Evolutionary conservation across 208 protist species (phyloP).

Genomic region (Giardia muris): DNA sequence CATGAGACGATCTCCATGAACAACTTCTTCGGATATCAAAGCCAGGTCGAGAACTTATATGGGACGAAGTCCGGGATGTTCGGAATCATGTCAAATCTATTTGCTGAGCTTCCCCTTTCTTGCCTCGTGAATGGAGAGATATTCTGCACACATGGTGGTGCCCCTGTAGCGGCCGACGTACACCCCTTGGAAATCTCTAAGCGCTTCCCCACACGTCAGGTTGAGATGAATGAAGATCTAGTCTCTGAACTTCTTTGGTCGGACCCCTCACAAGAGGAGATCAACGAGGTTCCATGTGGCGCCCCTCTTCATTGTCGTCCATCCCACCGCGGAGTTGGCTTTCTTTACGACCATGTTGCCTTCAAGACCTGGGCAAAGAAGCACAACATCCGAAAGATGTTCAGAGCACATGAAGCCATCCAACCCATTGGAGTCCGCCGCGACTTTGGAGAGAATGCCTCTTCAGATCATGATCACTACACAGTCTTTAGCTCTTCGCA

Average conservation of each 20-base stretch:
- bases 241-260: slow-evolving; percentile 1
- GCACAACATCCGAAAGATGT: neutral
- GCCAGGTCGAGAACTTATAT: neutral
- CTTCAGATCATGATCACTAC: neutral
- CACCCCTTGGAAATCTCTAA: neutral
- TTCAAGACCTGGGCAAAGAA: neutral
- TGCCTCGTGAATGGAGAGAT: neutral
- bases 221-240: too few relatives aligned
- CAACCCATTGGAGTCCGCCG: neutral
- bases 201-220: neutral
- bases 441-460: neutral
- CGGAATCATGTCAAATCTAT: neutral
- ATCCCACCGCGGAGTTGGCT: slow-evolving; percentile 18
- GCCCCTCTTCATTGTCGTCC: neutral
- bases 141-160: neutral
- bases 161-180: neutral
- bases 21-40: slow-evolving; percentile 27
- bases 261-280: neutral
- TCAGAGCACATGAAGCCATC: slow-evolving; percentile 11
- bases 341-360: neutral
- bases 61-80: slow-evolving; percentile 22
- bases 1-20: slow-evolving; percentile 26
- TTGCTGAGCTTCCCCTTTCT: neutral
- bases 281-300: neutral
- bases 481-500: neutral